Conservation (phyloP, 177 flowering plant genomes). For the Vitis hybrid region DNA sequence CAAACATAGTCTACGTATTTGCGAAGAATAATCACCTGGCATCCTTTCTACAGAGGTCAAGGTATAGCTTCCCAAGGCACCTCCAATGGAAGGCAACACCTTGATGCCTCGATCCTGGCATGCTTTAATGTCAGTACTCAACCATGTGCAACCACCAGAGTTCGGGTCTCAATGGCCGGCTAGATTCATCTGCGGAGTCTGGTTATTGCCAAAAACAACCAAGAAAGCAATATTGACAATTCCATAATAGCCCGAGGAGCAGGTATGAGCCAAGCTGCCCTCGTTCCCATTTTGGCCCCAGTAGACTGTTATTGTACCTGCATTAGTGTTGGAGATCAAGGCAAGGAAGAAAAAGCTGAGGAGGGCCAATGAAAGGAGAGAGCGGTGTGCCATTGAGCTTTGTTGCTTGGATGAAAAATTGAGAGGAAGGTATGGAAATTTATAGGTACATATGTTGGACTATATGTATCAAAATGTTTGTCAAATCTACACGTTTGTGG, state of each 20-base stretch:
- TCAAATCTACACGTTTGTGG: too few species aligned
- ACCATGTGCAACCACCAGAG: background rate
- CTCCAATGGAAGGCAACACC: conserved; percentile 14
- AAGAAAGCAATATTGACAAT: conserved; percentile 17
- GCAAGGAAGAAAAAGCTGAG: too few species aligned
- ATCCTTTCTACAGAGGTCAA: too few species aligned
- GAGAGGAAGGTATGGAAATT: too few species aligned
- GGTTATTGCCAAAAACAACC: conserved; percentile 2
- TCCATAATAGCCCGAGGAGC: conserved; percentile 7
- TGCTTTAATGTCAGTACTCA: background rate
- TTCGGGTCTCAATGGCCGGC: conserved; percentile 14
- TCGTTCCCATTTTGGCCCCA: conserved; percentile 17
- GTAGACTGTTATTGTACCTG: conserved; percentile 3
- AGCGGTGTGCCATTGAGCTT: too few species aligned
- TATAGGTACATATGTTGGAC: too few species aligned
- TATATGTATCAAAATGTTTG: too few species aligned
- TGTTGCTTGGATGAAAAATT: too few species aligned
- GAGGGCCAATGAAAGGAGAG: too few species aligned
- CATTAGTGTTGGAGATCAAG: background rate
- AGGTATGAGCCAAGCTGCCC: conserved; percentile 5
- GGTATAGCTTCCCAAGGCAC: background rate
- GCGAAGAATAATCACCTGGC: too few species aligned
- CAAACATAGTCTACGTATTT: too few species aligned
- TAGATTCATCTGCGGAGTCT: conserved; percentile 6
- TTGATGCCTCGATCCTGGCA: conserved; percentile 17